Evolutionary conservation across 202 grass and related monocot species (phyloP).

Genomic region (Elaeis oleifera): DNA sequence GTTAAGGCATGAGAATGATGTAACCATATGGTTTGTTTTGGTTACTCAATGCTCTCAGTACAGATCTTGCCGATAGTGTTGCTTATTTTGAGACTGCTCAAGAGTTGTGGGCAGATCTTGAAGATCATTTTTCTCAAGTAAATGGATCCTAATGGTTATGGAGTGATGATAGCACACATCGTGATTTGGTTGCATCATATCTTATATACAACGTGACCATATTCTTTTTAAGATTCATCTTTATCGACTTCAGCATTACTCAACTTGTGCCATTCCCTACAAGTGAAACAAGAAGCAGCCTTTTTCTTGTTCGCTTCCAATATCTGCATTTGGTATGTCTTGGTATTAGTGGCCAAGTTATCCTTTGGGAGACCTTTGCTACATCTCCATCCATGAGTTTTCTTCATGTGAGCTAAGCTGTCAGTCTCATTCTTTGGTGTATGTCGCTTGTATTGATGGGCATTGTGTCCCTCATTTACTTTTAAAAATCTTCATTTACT

Average conservation of each 20-base stretch:
- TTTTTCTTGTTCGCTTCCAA: conserved; percentile 12
- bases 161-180: too few relatives aligned
- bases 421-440: conserved; percentile 18
- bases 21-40: conserved; percentile 7
- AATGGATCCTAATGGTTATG: not conserved
- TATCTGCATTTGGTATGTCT: conserved; percentile 16
- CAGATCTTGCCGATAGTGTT: not conserved
- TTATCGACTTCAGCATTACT: too few relatives aligned
- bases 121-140: conserved; percentile 7
- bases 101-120: conserved; percentile 2
- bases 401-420: conserved; percentile 6
- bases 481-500: conserved; percentile 23
- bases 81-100: not conserved
- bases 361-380: conserved; percentile 20
- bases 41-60: conserved; percentile 13
- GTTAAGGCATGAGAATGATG: not conserved
- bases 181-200: too few relatives aligned
- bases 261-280: too few relatives aligned
- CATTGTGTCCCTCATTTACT: conserved; percentile 14
- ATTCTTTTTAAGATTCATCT: too few relatives aligned
- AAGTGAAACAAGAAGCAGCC: conserved; percentile 1
- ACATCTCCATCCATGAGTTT: conserved; percentile 12
- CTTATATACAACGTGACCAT: too few relatives aligned
- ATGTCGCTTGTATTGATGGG: conserved; percentile 9
- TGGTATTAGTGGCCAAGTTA: conserved; percentile 35